Base-by-base conservation (phyloP, 371 early-diverging fungal genomes). In the Lichtheimia corymbifera region DNA sequence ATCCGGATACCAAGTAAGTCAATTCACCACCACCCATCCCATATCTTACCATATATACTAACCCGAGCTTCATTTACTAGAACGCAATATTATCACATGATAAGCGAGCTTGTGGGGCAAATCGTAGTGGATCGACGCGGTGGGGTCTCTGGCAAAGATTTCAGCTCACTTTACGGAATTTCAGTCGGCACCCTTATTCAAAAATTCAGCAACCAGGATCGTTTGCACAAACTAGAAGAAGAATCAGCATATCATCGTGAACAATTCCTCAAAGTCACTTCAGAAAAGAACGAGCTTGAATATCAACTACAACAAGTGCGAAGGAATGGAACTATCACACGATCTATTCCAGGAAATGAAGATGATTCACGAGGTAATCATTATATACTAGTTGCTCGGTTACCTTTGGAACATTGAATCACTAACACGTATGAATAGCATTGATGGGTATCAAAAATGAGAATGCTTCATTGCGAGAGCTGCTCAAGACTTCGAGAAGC, bases 121-220 rank as follows among this genome's bases (percentile, higher is more conserved):
- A 83, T 94, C 5, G 92, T 92, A 1, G 79, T 93, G 67, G 92
- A 94, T 58, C 80, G 88, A 14, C 83, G 89, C 49, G 94, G 61
- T 79, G 90, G 15, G 81, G 88, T 54, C n/a, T 51, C 53, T 4
- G 35, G 51, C 11, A 35, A 22, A 3, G 60, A 61, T 28, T 57
- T 58, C 14, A 58, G 59, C 13, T 52, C 64, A 1, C 42, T 55
- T 3, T 68, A 50, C 22, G 64, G 64, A 42, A 59, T 64, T 13
- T 71, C 75, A 61, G 68, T 79, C 4, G 66, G 67, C 14, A 68
- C 65, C 1, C 72, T 92, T 25, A 76, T 94, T 20, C 80, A 87
- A 58, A 86, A 87, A 62, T 85, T 91, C 54, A 83, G 82, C 1
- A 88, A 89, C 59, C 77, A 88, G 59, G 90, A 89, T 59, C 83